These are phyloP conservation scores for Casaregolazyma suthepensis DNA, from an alignment of 1,139 yeast genomes.

Conservation along the genomic window DNA sequence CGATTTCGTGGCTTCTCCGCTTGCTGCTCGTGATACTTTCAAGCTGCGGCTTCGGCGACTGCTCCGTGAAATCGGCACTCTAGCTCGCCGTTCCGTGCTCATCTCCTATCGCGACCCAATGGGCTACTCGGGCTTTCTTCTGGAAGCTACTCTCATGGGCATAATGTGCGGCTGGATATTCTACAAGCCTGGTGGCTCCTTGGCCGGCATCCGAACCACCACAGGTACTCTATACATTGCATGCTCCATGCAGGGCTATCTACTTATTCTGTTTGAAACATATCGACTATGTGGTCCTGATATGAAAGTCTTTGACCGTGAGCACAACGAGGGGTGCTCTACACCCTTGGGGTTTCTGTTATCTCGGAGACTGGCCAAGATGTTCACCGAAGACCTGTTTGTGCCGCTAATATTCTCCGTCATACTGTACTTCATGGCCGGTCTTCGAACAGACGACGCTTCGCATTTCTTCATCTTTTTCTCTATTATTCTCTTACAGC, in stretches of 20 bases:
- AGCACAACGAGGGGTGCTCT: slow-evolving; percentile 66
- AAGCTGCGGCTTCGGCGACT: slow-evolving; percentile 21
- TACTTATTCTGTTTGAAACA: slow-evolving; percentile 64
- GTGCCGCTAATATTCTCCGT: slow-evolving; percentile 52
- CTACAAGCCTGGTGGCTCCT: slow-evolving; percentile 41
- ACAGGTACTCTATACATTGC: slow-evolving; percentile 61
- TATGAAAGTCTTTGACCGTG: slow-evolving; percentile 64
- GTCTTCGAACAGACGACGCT: slow-evolving; percentile 44
- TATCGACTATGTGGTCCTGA: slow-evolving; percentile 67
- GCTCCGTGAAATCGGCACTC: slow-evolving; percentile 47
- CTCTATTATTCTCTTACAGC: slow-evolving; percentile 50
- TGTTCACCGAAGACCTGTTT: slow-evolving; percentile 64
- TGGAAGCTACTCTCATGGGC: slow-evolving; percentile 55
- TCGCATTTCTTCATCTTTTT: slow-evolving; percentile 58
- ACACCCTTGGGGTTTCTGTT: slow-evolving; percentile 60
- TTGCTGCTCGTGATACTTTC: not conserved
- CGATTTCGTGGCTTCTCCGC: not conserved
- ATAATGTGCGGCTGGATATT: slow-evolving; percentile 71
- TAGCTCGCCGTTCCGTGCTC: slow-evolving; percentile 50
- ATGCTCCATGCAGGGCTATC: slow-evolving; percentile 61
- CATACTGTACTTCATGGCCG: slow-evolving; percentile 69
- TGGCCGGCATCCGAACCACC: slow-evolving; percentile 63
- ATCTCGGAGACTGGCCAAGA: slow-evolving; percentile 61
- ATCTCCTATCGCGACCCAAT: slow-evolving; percentile 55
- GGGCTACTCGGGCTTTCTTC: slow-evolving; percentile 48